Conservation (phyloP, 257 asterid species). For the Eustoma russellianum region DNA sequence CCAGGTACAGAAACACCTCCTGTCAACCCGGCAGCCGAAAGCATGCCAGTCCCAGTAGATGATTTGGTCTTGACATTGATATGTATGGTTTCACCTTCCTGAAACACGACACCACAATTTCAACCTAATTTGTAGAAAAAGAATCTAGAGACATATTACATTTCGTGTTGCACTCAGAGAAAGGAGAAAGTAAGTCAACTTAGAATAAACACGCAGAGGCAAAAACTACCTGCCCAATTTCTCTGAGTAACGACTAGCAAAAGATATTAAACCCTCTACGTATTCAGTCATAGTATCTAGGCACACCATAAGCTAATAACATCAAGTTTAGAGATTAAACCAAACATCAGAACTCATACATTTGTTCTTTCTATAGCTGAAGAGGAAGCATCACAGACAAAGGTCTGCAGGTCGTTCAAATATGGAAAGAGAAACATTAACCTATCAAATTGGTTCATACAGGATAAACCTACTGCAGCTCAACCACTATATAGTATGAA, state of each 20-base stretch:
- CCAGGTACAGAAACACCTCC: slow-evolving; percentile 43
- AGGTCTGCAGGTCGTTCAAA: too few relatives aligned
- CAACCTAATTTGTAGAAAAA: neutral
- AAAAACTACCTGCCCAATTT: neutral
- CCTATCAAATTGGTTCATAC: too few relatives aligned
- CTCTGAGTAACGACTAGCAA: neutral
- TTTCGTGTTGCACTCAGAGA: too few relatives aligned
- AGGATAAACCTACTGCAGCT: too few relatives aligned
- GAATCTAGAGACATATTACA: neutral
- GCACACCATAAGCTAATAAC: too few relatives aligned
- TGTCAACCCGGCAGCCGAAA: slow-evolving; percentile 66
- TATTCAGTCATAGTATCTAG: too few relatives aligned
- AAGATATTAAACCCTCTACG: neutral
- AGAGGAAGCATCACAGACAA: too few relatives aligned
- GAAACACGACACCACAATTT: slow-evolving; percentile 14
- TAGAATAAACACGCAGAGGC: neutral
- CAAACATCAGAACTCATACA: too few relatives aligned
- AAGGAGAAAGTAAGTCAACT: neutral
- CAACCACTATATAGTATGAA: too few relatives aligned
- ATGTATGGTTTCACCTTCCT: slow-evolving; percentile 98
- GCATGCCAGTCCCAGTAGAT: slow-evolving; percentile 82
- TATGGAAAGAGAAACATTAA: too few relatives aligned
- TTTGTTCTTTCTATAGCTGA: too few relatives aligned
- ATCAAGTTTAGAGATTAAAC: too few relatives aligned
- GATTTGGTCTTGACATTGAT: slow-evolving; percentile 84